Conservation (phyloP, 768 basidiomycete genomes). For the Mycena haematopus region DNA sequence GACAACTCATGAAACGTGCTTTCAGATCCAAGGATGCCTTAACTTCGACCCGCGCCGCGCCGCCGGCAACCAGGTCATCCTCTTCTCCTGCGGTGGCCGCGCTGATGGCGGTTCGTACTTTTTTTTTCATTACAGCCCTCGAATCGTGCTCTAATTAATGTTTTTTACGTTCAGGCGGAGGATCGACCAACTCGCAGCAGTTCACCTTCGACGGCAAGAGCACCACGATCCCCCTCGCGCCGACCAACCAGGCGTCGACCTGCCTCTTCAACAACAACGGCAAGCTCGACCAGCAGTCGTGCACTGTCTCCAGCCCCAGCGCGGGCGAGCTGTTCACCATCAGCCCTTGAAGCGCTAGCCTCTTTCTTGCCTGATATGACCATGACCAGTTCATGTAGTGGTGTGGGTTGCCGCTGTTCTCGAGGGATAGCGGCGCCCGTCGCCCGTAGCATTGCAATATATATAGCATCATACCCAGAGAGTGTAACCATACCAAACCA, state of each 20-base stretch:
- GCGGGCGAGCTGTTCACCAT: slow-evolving; percentile 23
- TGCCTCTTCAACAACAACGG: slow-evolving; percentile 30
- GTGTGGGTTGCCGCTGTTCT: slow-evolving; percentile 7
- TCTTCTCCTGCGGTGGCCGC: slow-evolving; percentile 36
- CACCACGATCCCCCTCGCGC: slow-evolving; percentile 23
- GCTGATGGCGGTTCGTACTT: slow-evolving; percentile 32
- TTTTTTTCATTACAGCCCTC: neutral
- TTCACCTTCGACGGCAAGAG: slow-evolving; percentile 27
- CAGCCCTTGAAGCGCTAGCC: slow-evolving; percentile 3
- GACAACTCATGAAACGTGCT: too few species aligned
- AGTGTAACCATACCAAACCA: neutral
- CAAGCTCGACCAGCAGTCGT: slow-evolving; percentile 24
- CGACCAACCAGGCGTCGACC: slow-evolving; percentile 24
- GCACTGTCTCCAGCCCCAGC: slow-evolving; percentile 23
- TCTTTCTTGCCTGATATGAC: neutral
- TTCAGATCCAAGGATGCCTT: slow-evolving; percentile 33
- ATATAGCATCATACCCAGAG: slow-evolving; percentile 17
- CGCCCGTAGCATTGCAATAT: slow-evolving; percentile 7
- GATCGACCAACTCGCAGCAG: slow-evolving; percentile 33
- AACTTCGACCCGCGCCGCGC: slow-evolving; percentile 34
- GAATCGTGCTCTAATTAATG: neutral
- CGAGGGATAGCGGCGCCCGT: slow-evolving; percentile 7
- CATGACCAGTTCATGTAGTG: neutral
- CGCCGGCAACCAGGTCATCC: slow-evolving; percentile 32
- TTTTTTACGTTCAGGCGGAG: slow-evolving; percentile 23